A percentile compares a stretch with the other conserved stretches of the same genome.
These are phyloP conservation scores for Cyclotella atomus DNA, from an alignment of 108 stramenopile species.

Conservation along the genomic window DNA sequence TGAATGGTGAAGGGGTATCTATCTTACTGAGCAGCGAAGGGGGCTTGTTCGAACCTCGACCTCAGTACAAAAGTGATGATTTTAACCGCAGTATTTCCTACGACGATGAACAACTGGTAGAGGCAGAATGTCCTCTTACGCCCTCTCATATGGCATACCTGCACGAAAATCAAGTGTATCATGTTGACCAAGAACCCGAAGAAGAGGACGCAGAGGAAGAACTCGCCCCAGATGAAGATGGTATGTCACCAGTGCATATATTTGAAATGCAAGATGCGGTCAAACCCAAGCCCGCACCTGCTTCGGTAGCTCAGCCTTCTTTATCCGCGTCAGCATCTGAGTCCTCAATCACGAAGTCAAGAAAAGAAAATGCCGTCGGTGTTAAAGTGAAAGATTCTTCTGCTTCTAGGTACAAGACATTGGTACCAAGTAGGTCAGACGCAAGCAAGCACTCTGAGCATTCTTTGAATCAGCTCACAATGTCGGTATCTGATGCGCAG, in stretches of 20 bases:
- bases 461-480: conserved; percentile 10
- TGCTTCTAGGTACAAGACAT: not conserved
- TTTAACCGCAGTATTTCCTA: not conserved
- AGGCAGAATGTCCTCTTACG: not conserved
- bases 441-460: not conserved
- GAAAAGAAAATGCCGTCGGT: not conserved
- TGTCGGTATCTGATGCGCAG: conserved; percentile 1
- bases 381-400: not conserved
- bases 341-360: not conserved
- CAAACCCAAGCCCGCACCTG: too few relatives aligned
- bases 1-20: not conserved
- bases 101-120: not conserved
- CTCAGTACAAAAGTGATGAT: conserved; percentile 1
- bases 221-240: not conserved
- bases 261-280: too few relatives aligned
- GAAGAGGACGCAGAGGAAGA: not conserved
- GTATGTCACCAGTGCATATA: too few relatives aligned
- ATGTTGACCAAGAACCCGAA: not conserved
- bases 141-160: conserved; percentile 11
- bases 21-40: not conserved
- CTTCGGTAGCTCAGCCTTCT: too few relatives aligned
- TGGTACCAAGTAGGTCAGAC: conserved; percentile 8
- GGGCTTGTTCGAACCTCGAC: conserved; percentile 7
- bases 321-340: not conserved
- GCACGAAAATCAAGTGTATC: conserved; percentile 8